These are phyloP conservation scores for Plasmodium vivax DNA, from an alignment of 169 alveolate genomes.

Conservation along the genomic window DNA sequence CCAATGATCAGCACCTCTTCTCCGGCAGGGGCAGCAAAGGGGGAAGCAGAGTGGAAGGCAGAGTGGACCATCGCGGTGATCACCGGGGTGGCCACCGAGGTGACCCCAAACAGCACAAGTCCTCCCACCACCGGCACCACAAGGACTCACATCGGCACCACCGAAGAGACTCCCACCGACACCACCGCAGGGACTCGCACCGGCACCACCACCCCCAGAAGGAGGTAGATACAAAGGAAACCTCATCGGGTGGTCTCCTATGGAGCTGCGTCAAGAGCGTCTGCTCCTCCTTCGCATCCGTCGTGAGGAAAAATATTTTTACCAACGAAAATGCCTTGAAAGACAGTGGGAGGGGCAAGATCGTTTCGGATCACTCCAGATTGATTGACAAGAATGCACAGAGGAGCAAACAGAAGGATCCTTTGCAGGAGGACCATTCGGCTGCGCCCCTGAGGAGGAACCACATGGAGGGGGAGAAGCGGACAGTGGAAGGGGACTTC, in stretches of 20 bases:
- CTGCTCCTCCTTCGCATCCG: constrained; percentile 33
- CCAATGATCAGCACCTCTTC: not conserved
- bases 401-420: not conserved
- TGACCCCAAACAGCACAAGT: not conserved
- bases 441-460: not conserved
- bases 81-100: not conserved
- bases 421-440: not conserved
- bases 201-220: not conserved
- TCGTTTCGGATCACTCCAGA: constrained; percentile 14
- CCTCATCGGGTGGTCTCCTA: constrained; percentile 1
- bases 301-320: constrained; percentile 50
- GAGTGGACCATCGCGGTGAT: not conserved
- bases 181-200: not conserved
- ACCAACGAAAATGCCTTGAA: not conserved
- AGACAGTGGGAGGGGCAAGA: not conserved
- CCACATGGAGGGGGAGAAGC: not conserved
- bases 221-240: not conserved
- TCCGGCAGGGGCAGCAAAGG: not conserved
- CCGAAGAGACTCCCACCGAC: not conserved
- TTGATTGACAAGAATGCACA: constrained; percentile 24
- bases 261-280: constrained; percentile 50
- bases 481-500: not conserved
- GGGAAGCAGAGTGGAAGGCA: not conserved
- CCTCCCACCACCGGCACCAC: not conserved
- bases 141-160: not conserved